Percentiles rank a stretch among this genome's conserved stretches.
phyloP scores from a whole-genome alignment of 2,329 filamentous ascomycete genomes.

The Diaporthe caulivora region DNA sequence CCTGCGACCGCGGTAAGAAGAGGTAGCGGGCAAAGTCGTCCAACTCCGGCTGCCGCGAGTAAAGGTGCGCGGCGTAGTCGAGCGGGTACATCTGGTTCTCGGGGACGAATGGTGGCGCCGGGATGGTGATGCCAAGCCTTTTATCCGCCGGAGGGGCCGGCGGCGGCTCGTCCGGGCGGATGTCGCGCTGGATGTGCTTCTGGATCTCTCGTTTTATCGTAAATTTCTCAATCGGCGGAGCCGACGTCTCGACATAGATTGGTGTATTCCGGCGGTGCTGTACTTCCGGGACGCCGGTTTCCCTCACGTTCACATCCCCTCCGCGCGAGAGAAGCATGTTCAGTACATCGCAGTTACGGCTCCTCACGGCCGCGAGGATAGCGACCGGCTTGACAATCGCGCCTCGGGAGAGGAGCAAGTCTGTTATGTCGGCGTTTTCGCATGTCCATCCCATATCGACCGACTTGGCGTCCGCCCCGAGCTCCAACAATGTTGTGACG shows the following conservation, averaged over 20 bases:
- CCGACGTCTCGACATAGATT: neutral
- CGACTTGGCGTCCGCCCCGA: constrained; percentile 8
- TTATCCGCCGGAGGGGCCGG: no score
- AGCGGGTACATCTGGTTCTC: neutral
- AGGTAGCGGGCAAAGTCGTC: no score
- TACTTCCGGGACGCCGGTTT: no score
- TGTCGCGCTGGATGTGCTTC: no score
- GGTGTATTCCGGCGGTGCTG: no score
- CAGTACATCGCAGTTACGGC: neutral
- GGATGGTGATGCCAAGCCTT: no score
- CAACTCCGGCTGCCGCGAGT: neutral
- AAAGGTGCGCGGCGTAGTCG: neutral
- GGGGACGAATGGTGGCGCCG: neutral
- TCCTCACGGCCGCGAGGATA: neutral
- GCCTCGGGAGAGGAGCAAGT: constrained; percentile 1
- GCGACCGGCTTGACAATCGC: neutral
- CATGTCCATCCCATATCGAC: neutral
- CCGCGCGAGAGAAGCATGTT: neutral
- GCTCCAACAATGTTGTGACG: neutral
- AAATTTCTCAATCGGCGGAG: no score
- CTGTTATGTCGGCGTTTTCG: neutral
- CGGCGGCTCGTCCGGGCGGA: no score
- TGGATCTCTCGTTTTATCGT: no score
- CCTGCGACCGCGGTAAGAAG: no score
- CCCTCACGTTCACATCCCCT: neutral